Conservation (phyloP, 495 filamentous ascomycete species). For the Jackrogersella minutella region DNA sequence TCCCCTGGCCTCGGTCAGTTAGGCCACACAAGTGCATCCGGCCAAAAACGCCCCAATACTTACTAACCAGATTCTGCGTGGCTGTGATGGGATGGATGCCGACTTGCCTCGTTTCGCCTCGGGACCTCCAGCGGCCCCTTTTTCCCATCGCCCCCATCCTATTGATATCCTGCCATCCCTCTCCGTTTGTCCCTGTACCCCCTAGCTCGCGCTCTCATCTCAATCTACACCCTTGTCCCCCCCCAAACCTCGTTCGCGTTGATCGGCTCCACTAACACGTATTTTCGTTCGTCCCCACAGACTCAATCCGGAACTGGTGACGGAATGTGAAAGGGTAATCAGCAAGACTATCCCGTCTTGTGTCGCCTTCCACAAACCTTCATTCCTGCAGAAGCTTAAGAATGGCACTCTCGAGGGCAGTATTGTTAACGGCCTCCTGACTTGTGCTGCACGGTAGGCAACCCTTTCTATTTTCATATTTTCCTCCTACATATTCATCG, state of each 20-base stretch:
- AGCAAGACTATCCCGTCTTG: conserved; percentile 60
- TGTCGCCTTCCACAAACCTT: conserved; percentile 62
- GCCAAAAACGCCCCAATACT: conserved; percentile 28
- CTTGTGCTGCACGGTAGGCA: conserved; percentile 58
- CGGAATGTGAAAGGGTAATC: conserved; percentile 60
- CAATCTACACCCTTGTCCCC: conserved; percentile 37
- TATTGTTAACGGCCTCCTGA: conserved; percentile 58
- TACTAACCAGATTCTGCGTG: conserved; percentile 28
- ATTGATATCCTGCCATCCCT: not conserved
- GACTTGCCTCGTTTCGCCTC: conserved; percentile 45
- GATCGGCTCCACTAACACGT: conserved; percentile 45
- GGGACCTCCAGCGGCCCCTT: conserved; percentile 37
- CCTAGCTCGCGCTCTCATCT: conserved; percentile 29
- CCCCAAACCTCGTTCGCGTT: conserved; percentile 40
- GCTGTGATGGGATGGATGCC: conserved; percentile 36
- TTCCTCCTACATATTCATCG: not conserved
- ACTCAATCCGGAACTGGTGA: conserved; percentile 57
- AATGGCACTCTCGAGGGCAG: conserved; percentile 54
- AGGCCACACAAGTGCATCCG: conserved; percentile 39
- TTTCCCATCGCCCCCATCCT: not conserved
- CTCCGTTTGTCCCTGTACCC: conserved; percentile 37
- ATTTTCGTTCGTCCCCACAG: conserved; percentile 46
- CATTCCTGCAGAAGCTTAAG: conserved; percentile 60
- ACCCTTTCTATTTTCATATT: conserved; percentile 10
- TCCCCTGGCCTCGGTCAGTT: conserved; percentile 36